Percentiles rank a stretch among this genome's conserved stretches.
Conservation (phyloP, 192 early-diverging fungal genomes). For the Linnemannia zychae region DNA sequence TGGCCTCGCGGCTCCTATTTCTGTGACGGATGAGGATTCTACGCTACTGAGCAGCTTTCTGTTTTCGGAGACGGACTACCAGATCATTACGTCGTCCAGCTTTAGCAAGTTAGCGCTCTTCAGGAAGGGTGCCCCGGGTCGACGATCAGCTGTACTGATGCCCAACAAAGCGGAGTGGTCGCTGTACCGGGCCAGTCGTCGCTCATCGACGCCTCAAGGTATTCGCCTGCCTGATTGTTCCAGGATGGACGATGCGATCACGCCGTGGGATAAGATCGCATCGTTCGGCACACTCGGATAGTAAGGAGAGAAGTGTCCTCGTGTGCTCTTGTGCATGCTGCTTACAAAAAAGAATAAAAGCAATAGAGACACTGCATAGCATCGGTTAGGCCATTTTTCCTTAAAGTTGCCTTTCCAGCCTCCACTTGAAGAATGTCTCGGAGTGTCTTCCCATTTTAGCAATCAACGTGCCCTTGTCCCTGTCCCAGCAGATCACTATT, state of each 20-base stretch:
- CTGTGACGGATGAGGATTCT: background rate
- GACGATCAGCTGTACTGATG: slow-evolving; percentile 10
- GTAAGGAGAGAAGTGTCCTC: background rate
- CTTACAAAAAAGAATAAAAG: background rate
- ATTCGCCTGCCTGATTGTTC: slow-evolving; percentile 15
- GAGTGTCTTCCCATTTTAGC: background rate
- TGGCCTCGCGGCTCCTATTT: background rate
- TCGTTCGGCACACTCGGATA: slow-evolving; percentile 17
- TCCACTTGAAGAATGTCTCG: background rate
- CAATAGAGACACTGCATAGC: background rate
- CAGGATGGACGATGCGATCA: slow-evolving; percentile 6
- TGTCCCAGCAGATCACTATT: too few relatives aligned
- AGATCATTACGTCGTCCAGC: slow-evolving; percentile 3
- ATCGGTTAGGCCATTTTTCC: background rate
- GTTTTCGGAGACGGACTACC: slow-evolving; percentile 21
- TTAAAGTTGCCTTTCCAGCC: background rate
- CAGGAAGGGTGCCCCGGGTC: slow-evolving; percentile 6
- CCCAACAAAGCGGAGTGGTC: slow-evolving; percentile 1
- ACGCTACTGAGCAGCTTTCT: background rate
- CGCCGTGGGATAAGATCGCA: slow-evolving; percentile 14
- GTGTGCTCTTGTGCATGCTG: background rate
- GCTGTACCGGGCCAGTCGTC: background rate
- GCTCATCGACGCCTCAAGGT: background rate
- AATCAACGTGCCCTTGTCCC: background rate
- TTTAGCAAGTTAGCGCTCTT: slow-evolving; percentile 20